Conservation (phyloP, 73 alveolate genomes). For the Halteria grandinella region DNA sequence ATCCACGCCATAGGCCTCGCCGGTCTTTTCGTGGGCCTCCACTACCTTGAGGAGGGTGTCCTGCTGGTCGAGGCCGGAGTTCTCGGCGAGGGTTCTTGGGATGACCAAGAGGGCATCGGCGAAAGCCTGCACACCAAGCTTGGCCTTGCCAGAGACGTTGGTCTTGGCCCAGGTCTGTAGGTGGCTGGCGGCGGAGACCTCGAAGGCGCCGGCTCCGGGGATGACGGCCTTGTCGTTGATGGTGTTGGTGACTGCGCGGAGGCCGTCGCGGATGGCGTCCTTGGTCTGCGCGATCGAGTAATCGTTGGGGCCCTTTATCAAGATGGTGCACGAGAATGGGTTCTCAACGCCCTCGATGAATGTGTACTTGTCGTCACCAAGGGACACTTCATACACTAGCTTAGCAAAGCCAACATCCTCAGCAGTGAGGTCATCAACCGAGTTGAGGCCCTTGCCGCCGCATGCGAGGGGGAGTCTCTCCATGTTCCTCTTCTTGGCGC, state of each 20-base stretch:
- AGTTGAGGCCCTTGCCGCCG: slow-evolving; percentile 99
- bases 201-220: slow-evolving; percentile 99
- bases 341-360: slow-evolving; percentile 99
- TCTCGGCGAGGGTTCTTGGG: slow-evolving; percentile 95
- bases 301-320: slow-evolving; percentile 99
- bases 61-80: slow-evolving; percentile 96
- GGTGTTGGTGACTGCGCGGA: slow-evolving; percentile 98
- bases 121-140: slow-evolving; percentile 91
- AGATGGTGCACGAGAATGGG: slow-evolving; percentile 99
- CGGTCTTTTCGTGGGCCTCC: slow-evolving; percentile 76
- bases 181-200: slow-evolving; percentile 91
- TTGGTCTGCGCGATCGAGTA: slow-evolving; percentile 97
- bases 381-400: slow-evolving; percentile 91
- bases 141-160: slow-evolving; percentile 81
- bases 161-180: slow-evolving; percentile 65
- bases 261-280: slow-evolving; percentile 99
- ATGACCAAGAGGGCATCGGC: slow-evolving; percentile 95
- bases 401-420: slow-evolving; percentile 98
- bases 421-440: slow-evolving; percentile 97
- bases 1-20: slow-evolving; percentile 92
- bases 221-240: slow-evolving; percentile 94
- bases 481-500: slow-evolving; percentile 99
- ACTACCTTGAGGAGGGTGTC: slow-evolving; percentile 82
- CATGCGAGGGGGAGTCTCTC: slow-evolving; percentile 99
- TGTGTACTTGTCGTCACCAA: slow-evolving; percentile 99